phyloP scores from a whole-genome alignment of 2,329 filamentous ascomycete species.

The Curvularia sp. region DNA sequence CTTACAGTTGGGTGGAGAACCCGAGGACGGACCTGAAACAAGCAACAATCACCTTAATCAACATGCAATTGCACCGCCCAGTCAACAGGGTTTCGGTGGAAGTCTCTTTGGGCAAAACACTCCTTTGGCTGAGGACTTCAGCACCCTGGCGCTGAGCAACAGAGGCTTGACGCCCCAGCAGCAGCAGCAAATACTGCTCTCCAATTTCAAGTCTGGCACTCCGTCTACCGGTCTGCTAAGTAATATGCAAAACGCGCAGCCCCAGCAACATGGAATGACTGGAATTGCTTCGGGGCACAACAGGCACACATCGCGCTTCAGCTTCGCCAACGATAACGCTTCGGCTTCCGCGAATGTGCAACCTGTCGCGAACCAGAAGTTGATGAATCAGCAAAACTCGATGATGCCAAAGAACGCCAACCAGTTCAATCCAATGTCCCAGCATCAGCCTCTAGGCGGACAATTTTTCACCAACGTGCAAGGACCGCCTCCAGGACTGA shows the following conservation, averaged over 20 bases:
- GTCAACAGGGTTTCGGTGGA: conserved; percentile 66
- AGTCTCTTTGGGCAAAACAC: conserved; percentile 46
- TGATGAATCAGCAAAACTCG: conserved; percentile 84
- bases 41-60: conserved; percentile 67
- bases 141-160: conserved; percentile 61
- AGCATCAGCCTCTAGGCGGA: conserved; percentile 62
- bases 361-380: conserved; percentile 76
- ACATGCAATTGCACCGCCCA: conserved; percentile 76
- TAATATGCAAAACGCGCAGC: conserved; percentile 54
- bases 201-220: conserved; percentile 63
- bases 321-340: conserved; percentile 78
- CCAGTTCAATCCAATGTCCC: conserved; percentile 61
- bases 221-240: conserved; percentile 63
- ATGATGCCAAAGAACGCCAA: conserved; percentile 71
- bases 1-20: conserved; percentile 88
- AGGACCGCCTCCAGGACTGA: conserved; percentile 91
- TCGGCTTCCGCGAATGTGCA: conserved; percentile 71
- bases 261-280: conserved; percentile 59
- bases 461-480: conserved; percentile 87
- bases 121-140: conserved; percentile 49
- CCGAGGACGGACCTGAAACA: conserved; percentile 75
- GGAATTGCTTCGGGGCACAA: conserved; percentile 72
- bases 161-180: conserved; percentile 83
- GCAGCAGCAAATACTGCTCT: conserved; percentile 71
- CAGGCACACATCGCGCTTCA: conserved; percentile 85